These are phyloP conservation scores for Pseudocercospora pini-densiflorae DNA, from an alignment of 2,329 filamentous ascomycete species.

Conservation along the genomic window DNA sequence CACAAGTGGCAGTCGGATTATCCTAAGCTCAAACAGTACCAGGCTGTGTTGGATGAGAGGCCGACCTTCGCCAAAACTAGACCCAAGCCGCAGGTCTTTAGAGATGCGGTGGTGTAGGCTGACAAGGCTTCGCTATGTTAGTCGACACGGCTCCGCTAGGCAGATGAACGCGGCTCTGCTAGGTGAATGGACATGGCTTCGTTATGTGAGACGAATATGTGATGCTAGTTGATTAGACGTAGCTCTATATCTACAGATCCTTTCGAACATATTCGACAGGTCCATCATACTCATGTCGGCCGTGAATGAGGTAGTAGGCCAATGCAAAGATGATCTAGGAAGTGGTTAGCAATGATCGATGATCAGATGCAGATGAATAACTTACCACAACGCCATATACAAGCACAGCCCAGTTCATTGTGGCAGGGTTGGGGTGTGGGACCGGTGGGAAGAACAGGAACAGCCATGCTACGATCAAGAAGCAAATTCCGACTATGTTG, in stretches of 20 bases:
- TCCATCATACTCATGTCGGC: constrained; percentile 31
- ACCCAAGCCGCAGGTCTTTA: constrained; percentile 41
- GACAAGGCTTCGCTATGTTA: neutral
- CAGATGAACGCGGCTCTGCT: too few relatives aligned
- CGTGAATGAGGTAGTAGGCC: constrained; percentile 26
- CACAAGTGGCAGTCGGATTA: constrained; percentile 42
- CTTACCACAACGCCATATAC: constrained; percentile 29
- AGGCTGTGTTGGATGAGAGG: constrained; percentile 49
- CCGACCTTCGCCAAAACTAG: constrained; percentile 45
- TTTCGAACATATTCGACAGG: constrained; percentile 30
- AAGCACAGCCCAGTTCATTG: constrained; percentile 39
- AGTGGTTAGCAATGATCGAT: neutral
- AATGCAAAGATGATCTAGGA: constrained; percentile 23
- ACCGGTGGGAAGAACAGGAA: constrained; percentile 34
- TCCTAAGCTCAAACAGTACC: constrained; percentile 49
- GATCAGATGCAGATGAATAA: neutral
- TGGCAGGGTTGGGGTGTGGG: constrained; percentile 30
- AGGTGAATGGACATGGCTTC: too few relatives aligned
- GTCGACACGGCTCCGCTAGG: neutral
- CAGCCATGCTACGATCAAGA: constrained; percentile 26
- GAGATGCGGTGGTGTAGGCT: constrained; percentile 42
- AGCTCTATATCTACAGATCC: constrained; percentile 17
- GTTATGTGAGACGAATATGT: neutral
- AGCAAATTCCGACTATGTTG: constrained; percentile 29
- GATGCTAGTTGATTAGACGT: neutral